Conservation (phyloP, 192 early-diverging fungal species). For the Coemansia pectinata region DNA sequence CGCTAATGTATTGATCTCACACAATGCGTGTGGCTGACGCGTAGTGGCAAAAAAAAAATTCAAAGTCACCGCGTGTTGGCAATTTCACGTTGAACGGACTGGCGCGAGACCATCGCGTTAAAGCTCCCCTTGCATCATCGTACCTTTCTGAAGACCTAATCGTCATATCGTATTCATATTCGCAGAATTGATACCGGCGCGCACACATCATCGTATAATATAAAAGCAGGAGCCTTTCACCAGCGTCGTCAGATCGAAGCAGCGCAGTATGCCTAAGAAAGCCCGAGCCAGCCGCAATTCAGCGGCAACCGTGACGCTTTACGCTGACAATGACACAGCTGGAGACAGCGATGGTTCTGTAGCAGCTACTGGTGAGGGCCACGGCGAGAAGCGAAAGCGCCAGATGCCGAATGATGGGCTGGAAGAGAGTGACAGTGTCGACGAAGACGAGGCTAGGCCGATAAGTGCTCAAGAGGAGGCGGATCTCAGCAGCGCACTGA, state of each 20-base stretch:
- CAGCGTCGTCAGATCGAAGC: neutral
- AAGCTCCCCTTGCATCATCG: neutral
- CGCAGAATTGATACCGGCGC: neutral
- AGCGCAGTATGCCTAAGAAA: neutral
- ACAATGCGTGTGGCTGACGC: neutral
- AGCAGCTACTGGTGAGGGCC: neutral
- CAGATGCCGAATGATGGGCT: neutral
- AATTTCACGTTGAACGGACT: neutral
- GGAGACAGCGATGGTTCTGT: neutral
- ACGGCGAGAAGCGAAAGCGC: conserved; percentile 4
- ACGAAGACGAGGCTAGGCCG: conserved; percentile 5
- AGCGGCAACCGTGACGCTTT: neutral
- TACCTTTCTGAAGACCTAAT: neutral
- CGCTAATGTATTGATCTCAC: neutral
- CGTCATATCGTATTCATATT: neutral
- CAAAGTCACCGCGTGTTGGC: neutral
- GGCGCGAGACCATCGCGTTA: neutral
- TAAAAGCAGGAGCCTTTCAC: neutral
- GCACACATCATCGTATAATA: neutral
- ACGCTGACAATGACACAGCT: neutral
- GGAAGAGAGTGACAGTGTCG: neutral
- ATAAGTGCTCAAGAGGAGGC: conserved; percentile 75
- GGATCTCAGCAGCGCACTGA: conserved; percentile 76
- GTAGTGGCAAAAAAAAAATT: neutral
- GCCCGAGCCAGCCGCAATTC: neutral